These are phyloP conservation scores for Leishmania turanica DNA, from an alignment of 208 protist genomes.

Conservation along the genomic window DNA sequence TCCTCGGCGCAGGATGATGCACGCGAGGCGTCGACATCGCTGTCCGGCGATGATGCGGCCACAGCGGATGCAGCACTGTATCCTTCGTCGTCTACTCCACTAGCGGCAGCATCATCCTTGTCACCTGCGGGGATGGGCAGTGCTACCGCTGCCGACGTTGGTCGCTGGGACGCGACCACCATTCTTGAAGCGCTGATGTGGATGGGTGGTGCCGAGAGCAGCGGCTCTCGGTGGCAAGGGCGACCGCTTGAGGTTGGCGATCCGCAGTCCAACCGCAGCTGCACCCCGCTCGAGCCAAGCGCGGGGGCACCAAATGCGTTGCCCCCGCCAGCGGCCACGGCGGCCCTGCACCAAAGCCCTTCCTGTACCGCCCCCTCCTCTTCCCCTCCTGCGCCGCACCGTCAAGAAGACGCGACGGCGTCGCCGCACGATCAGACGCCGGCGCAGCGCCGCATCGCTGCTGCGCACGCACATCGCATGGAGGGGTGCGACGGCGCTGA, in stretches of 20 bases:
- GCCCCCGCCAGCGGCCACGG: neutral
- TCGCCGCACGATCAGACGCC: neutral
- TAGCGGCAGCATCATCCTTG: neutral
- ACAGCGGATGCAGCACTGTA: neutral
- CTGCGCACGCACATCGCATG: neutral
- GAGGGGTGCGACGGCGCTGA: neutral
- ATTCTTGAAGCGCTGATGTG: constrained; percentile 17
- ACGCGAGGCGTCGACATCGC: neutral
- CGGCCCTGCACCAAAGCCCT: neutral
- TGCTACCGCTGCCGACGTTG: neutral
- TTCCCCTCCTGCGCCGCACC: neutral
- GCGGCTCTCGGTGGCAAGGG: neutral
- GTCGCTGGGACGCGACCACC: neutral
- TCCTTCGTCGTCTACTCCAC: neutral
- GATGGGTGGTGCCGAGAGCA: constrained; percentile 6
- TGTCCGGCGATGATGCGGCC: neutral
- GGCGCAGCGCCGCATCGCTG: neutral
- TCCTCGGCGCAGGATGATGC: neutral
- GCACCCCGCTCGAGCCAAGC: neutral
- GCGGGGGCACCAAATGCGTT: neutral
- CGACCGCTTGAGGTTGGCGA: neutral
- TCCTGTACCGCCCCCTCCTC: neutral
- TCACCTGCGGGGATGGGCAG: neutral
- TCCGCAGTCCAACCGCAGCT: neutral
- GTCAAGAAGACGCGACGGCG: neutral